Evolutionary conservation across 2,329 filamentous ascomycete species (phyloP).

Genomic region (Trichoderma sp.): DNA sequence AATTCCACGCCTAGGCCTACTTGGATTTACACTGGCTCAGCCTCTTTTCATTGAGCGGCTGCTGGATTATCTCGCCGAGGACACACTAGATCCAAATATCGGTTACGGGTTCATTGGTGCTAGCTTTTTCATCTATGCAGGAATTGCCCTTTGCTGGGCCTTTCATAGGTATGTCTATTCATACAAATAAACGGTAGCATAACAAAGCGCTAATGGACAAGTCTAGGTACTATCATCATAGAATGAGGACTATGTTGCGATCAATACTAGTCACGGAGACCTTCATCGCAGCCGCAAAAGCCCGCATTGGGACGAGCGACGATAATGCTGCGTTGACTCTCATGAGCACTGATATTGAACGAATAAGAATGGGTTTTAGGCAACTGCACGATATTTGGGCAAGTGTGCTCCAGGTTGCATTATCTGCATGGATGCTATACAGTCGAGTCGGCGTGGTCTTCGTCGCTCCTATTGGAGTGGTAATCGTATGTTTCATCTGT

Average conservation of each 20-base stretch:
- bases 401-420: not conserved
- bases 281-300: not conserved
- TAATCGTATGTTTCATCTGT: not conserved
- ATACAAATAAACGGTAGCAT: not conserved
- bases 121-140: not conserved
- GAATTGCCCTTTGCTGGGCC: not conserved
- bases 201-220: not conserved
- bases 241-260: not conserved
- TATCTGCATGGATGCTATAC: not conserved
- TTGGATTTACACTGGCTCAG: not conserved
- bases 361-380: constrained; percentile 36
- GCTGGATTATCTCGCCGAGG: not conserved
- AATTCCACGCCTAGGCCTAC: not conserved
- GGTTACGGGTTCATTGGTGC: not conserved
- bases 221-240: not conserved
- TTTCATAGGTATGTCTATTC: not conserved
- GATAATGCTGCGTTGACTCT: constrained; percentile 44
- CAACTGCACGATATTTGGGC: constrained; percentile 37
- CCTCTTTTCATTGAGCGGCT: not conserved
- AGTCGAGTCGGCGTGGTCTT: not conserved
- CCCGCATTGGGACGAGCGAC: constrained; percentile 23
- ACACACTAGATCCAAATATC: not conserved
- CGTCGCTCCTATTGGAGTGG: not conserved
- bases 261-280: not conserved
- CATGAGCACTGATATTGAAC: constrained; percentile 49